phyloP scores from a whole-genome alignment of 2,329 filamentous ascomycete species.

The Juglanconis oblonga region DNA sequence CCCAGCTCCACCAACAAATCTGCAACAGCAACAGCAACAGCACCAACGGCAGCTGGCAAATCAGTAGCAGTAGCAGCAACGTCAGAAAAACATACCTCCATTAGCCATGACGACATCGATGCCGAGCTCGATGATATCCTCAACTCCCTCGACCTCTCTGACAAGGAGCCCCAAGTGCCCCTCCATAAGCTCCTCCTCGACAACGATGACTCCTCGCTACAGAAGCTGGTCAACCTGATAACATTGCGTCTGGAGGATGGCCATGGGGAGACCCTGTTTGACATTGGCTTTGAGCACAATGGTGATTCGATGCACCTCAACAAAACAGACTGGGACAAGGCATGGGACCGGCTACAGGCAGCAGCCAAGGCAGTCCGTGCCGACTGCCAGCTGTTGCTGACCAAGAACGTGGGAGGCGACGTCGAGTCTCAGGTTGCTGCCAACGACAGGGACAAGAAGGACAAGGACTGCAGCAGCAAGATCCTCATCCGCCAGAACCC shows the following conservation, averaged over 20 bases:
- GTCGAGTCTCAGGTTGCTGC: conserved; percentile 63
- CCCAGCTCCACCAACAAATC: conserved; percentile 32
- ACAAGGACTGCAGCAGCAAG: conserved; percentile 79
- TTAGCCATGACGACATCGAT: conserved; percentile 51
- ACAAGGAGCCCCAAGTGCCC: conserved; percentile 63
- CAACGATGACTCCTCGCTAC: conserved; percentile 56
- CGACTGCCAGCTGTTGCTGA: conserved; percentile 79
- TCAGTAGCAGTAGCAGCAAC: conserved; percentile 22
- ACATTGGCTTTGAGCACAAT: conserved; percentile 86
- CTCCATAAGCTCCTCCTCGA: conserved; percentile 75
- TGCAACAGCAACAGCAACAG: conserved; percentile 26
- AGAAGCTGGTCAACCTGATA: conserved; percentile 64
- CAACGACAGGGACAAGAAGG: conserved; percentile 67
- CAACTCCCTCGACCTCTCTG: conserved; percentile 78
- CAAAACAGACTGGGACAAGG: conserved; percentile 70
- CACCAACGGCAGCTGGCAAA: conserved; percentile 24
- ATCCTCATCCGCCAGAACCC: conserved; percentile 76
- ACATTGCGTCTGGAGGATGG: conserved; percentile 73
- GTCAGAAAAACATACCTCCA: conserved; percentile 26
- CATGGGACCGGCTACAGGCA: conserved; percentile 62
- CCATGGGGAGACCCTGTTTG: conserved; percentile 85
- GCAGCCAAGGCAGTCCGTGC: conserved; percentile 66
- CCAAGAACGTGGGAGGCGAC: conserved; percentile 82
- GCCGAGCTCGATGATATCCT: conserved; percentile 90
- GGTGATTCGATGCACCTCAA: conserved; percentile 80